These are phyloP conservation scores for Pugionium dolabratum DNA, from an alignment of 345 rosid genomes.

Conservation along the genomic window DNA sequence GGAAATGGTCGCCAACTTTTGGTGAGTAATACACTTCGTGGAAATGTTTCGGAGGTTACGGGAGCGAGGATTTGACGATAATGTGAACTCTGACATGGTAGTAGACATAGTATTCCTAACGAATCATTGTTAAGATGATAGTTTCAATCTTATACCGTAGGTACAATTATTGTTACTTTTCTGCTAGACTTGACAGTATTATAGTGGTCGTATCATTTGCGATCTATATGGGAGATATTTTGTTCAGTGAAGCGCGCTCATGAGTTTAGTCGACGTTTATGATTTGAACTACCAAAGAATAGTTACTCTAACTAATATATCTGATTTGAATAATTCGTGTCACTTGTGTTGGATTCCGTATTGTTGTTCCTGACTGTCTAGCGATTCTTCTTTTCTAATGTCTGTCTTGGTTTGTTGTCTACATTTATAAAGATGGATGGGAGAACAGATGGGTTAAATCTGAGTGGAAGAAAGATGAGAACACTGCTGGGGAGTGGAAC, in stretches of 20 bases:
- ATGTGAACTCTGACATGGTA: conserved; percentile 14
- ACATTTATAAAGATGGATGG: conserved; percentile 74
- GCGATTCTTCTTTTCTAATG: conserved; percentile 1
- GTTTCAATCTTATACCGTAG: not conserved
- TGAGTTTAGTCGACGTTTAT: not conserved
- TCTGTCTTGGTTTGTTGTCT: not conserved
- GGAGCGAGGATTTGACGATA: not conserved
- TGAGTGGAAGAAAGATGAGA: conserved; percentile 93
- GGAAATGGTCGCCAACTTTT: conserved; percentile 10
- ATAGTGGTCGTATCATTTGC: not conserved
- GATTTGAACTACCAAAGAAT: not conserved
- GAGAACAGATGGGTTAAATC: conserved; percentile 86
- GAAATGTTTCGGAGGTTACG: not conserved
- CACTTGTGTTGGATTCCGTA: not conserved
- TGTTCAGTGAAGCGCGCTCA: conserved; percentile 2
- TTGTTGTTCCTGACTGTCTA: not conserved
- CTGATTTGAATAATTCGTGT: not conserved
- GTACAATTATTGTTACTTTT: conserved; percentile 21
- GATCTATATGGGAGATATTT: not conserved
- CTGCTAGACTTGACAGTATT: not conserved
- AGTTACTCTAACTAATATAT: not conserved
- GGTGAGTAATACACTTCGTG: not conserved
- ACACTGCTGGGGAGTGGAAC: conserved; percentile 87
- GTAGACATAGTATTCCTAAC: not conserved
- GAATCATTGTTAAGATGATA: not conserved